Base-by-base conservation (phyloP, 2,329 filamentous ascomycete species). In the Apiospora phragmitis region DNA sequence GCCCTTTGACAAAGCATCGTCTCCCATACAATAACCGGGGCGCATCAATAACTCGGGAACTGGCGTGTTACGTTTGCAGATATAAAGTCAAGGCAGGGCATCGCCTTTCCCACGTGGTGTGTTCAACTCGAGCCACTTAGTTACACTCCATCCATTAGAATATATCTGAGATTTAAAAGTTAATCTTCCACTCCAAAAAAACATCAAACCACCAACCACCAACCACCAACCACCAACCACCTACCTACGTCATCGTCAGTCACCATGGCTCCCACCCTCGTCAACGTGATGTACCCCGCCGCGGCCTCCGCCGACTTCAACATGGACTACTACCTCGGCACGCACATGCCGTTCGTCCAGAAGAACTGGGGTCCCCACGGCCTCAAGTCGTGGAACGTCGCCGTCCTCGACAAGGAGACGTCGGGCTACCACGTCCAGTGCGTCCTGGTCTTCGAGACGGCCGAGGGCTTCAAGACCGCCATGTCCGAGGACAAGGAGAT, bases 291-390 rank as follows among this genome's bases (percentile, higher is more conserved):
- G 55, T 87, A 87, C 76, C 83, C 84, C 4, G 76, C 78, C 66
- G 81, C 78, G n/a, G 75, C 77, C 47, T 79, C 77, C 71, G 70
- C 75, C n/a, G 81, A 73, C 14, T 87, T 87, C 79, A 77, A 87
- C 78, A 77, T 85, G 73, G 79, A 85, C 43, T 87, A 87, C 81
- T 88, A 86, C 75, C 75, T 86, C 47, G 69, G 74, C 3, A 81
- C 72, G 26, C 85, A 87, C 79, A 84, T 87, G 82, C 80, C 82
- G 1, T 76, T 87, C 3, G 82, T 83, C 21, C 71, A 76, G 38
- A 77, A 81, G 66, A 72, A 74, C 35, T 87, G 85, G 84, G 72
- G 69, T 0, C 71, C 75, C 1, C 74, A 78, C 67, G 85, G 85
- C 51, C 76, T 87, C 4, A 79, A 79, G 76, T 73, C 73, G 70